phyloP scores from a whole-genome alignment of 257 asterid genomes.

The Scutellaria barbata region DNA sequence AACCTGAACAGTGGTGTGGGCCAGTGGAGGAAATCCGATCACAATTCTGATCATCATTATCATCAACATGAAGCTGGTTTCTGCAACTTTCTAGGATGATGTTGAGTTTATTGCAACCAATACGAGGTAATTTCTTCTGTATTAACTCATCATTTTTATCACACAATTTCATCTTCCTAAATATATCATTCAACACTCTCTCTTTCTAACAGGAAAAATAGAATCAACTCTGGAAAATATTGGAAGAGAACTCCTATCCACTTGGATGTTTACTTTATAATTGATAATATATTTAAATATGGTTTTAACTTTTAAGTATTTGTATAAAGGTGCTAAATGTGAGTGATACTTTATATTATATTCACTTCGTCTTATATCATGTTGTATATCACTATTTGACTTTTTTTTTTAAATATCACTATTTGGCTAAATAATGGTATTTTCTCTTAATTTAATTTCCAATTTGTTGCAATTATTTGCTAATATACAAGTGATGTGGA shows the following conservation, averaged over 20 bases:
- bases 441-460: too few species aligned
- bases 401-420: too few species aligned
- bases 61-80: slow-evolving; percentile 4
- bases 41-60: neutral
- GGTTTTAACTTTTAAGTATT: too few species aligned
- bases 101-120: slow-evolving; percentile 21
- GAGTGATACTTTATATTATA: too few species aligned
- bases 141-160: slow-evolving; percentile 31
- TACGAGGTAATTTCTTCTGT: slow-evolving; percentile 32
- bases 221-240: neutral
- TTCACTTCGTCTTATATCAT: too few species aligned
- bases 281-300: neutral
- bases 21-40: slow-evolving; percentile 17
- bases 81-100: slow-evolving; percentile 31
- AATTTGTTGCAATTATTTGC: too few species aligned
- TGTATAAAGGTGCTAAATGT: too few species aligned
- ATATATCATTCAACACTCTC: neutral
- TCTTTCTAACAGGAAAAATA: neutral
- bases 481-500: too few species aligned
- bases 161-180: slow-evolving; percentile 30
- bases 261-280: neutral
- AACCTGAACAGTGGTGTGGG: slow-evolving; percentile 29
- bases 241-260: neutral
- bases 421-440: too few species aligned
- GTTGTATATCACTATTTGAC: too few species aligned